These are phyloP conservation scores for Irpex lacteus DNA, from an alignment of 1,284 basidiomycete species.

Conservation along the genomic window DNA sequence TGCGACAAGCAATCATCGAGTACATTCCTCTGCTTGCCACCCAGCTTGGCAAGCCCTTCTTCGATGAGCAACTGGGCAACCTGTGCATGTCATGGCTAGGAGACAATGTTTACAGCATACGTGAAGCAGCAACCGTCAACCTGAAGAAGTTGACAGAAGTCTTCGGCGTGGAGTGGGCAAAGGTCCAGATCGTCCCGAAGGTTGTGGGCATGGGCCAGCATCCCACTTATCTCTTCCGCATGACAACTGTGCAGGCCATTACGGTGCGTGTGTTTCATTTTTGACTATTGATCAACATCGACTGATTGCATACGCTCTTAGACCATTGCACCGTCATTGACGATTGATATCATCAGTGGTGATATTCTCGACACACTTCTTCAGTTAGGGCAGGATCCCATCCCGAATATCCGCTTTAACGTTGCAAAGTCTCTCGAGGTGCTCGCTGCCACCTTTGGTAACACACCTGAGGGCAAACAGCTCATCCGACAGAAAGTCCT, in stretches of 20 bases:
- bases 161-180: slow-evolving; percentile 98
- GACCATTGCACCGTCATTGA: slow-evolving; percentile 95
- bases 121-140: slow-evolving; percentile 96
- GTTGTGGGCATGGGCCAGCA: slow-evolving; percentile 97
- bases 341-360: slow-evolving; percentile 79
- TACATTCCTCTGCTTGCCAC: slow-evolving; percentile 95
- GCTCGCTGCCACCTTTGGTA: slow-evolving; percentile 70
- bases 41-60: slow-evolving; percentile 95
- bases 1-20: slow-evolving; percentile 99
- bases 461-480: slow-evolving; percentile 69
- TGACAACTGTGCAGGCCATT: slow-evolving; percentile 99
- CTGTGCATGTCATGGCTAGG: slow-evolving; percentile 99
- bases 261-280: slow-evolving; percentile 56
- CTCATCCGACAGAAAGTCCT: slow-evolving; percentile 75
- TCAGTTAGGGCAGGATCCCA: slow-evolving; percentile 85
- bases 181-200: slow-evolving; percentile 93
- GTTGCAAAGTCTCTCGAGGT: slow-evolving; percentile 94
- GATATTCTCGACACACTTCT: slow-evolving; percentile 88
- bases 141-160: slow-evolving; percentile 98
- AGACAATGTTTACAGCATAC: slow-evolving; percentile 97
- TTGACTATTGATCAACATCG: slow-evolving; percentile 8
- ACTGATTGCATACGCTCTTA: slow-evolving; percentile 31
- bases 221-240: slow-evolving; percentile 96
- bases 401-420: slow-evolving; percentile 99
- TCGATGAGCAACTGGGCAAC: slow-evolving; percentile 95